Conservation (phyloP, 805 yeast species). For the Saturnispora serradocipensis region DNA sequence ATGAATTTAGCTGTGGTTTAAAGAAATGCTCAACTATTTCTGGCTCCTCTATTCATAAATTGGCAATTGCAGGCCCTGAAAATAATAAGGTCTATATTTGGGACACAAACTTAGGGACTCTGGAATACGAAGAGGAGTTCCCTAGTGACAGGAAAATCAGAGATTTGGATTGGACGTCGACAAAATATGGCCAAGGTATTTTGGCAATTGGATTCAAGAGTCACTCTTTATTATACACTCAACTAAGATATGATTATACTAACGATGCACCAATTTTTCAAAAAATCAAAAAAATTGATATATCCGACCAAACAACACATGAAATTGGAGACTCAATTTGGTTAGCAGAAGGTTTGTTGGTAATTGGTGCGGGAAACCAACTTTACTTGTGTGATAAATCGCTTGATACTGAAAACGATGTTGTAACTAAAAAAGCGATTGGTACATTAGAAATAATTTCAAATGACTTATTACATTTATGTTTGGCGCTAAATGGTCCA, state of each 20-base stretch:
- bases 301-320: conserved; percentile 65
- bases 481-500: conserved; percentile 77
- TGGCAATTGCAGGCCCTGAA: conserved; percentile 59
- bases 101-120: conserved; percentile 60
- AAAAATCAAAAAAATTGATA: conserved; percentile 63
- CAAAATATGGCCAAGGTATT: conserved; percentile 55
- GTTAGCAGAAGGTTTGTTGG: conserved; percentile 71
- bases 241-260: conserved; percentile 82
- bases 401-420: conserved; percentile 43
- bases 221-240: conserved; percentile 62
- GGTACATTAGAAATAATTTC: conserved; percentile 50
- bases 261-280: conserved; percentile 70
- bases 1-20: conserved; percentile 48
- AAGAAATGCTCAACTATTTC: conserved; percentile 43
- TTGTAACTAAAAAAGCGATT: conserved; percentile 42
- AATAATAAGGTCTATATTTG: conserved; percentile 57
- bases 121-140: conserved; percentile 51
- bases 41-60: conserved; percentile 67
- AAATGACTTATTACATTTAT: conserved; percentile 56
- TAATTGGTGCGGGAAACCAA: conserved; percentile 85
- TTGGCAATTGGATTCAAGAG: conserved; percentile 70
- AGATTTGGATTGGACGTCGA: conserved; percentile 86
- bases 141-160: conserved; percentile 30
- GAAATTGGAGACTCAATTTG: conserved; percentile 83
- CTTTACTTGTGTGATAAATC: conserved; percentile 70